Evolutionary conservation across 176 grass and related monocot genomes (phyloP).

Genomic region (Elymus sibiricus): DNA sequence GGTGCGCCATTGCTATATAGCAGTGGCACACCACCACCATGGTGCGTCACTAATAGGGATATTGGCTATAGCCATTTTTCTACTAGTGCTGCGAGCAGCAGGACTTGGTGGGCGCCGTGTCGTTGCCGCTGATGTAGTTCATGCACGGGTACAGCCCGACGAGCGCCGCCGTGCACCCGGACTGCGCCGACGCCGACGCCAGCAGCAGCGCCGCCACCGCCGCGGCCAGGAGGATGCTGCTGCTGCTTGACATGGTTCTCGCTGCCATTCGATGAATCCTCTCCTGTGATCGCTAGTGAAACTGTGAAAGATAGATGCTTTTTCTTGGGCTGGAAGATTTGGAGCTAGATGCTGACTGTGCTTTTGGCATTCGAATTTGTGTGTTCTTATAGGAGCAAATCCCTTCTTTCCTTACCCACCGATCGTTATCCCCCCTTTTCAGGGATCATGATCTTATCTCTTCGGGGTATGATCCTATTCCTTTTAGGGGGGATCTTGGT

Average conservation of each 20-base stretch:
- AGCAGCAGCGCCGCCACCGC: slow-evolving; percentile 18
- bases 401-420: too few species aligned
- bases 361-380: too few species aligned
- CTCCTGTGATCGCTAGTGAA: not conserved
- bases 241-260: not conserved
- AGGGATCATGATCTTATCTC: too few species aligned
- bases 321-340: not conserved
- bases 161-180: slow-evolving; percentile 56
- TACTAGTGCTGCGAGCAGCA: slow-evolving; percentile 88
- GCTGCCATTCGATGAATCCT: not conserved
- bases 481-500: too few species aligned
- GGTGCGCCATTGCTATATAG: too few species aligned
- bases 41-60: too few species aligned
- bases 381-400: too few species aligned
- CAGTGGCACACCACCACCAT: too few species aligned
- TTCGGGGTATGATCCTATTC: too few species aligned
- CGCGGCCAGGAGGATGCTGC: not conserved
- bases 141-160: slow-evolving; percentile 80
- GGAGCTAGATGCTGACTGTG: slow-evolving; percentile 4
- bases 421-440: too few species aligned
- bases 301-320: not conserved
- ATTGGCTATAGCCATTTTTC: too few species aligned
- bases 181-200: slow-evolving; percentile 44
- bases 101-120: slow-evolving; percentile 31
- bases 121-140: too few species aligned